Evolutionary conservation across 2,329 filamentous ascomycete species (phyloP).

Genomic region (Dactylellina sp.): DNA sequence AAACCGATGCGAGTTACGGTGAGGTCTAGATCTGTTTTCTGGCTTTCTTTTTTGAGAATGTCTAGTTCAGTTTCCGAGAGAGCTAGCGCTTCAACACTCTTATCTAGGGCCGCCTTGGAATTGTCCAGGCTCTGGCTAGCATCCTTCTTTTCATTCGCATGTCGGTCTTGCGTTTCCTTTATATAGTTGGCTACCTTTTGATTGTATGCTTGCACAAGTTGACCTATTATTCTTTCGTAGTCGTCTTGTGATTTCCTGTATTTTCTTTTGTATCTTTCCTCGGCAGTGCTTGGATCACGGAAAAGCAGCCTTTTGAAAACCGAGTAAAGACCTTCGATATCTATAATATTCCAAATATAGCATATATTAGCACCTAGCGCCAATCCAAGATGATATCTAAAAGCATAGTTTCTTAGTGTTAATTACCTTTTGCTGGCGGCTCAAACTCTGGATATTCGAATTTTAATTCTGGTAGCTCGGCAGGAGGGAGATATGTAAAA

Average conservation of each 20-base stretch:
- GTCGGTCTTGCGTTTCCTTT: background rate
- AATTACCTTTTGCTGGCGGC: slow-evolving; percentile 6
- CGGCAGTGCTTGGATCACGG: background rate
- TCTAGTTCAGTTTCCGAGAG: background rate
- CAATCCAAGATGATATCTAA: background rate
- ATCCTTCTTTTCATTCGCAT: slow-evolving; percentile 5
- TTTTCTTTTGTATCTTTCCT: background rate
- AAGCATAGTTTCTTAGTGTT: background rate
- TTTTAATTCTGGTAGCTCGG: no score
- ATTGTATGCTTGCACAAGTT: slow-evolving; percentile 9
- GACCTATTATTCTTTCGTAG: background rate
- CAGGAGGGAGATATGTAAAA: background rate
- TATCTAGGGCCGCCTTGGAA: background rate
- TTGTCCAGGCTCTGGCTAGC: slow-evolving; percentile 14
- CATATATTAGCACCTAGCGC: no score
- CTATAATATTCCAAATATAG: background rate
- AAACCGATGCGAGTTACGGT: background rate
- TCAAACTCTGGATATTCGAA: background rate
- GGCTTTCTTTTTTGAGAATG: slow-evolving; percentile 2
- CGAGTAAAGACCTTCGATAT: background rate
- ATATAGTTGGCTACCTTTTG: background rate
- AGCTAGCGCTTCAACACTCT: background rate
- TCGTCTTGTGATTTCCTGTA: background rate
- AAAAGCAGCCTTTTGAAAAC: background rate
- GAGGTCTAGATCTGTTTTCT: slow-evolving; percentile 3